These are phyloP conservation scores for Russula ochroleuca DNA, from an alignment of 768 basidiomycete genomes.

Conservation along the genomic window DNA sequence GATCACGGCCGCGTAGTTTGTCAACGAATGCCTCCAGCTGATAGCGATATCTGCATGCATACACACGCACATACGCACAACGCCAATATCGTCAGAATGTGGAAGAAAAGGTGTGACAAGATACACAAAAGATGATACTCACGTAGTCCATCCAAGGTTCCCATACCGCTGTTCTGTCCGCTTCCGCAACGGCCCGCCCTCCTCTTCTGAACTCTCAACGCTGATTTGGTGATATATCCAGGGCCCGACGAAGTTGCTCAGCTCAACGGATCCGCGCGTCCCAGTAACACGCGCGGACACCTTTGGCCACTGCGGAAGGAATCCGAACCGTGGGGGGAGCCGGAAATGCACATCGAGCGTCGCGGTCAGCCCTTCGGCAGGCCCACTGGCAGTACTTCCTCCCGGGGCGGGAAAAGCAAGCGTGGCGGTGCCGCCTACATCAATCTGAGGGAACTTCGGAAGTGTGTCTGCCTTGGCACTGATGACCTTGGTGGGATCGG, in stretches of 20 bases:
- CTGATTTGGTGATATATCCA: constrained; percentile 46
- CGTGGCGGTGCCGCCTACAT: constrained; percentile 30
- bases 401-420: constrained; percentile 29
- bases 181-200: constrained; percentile 30
- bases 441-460: constrained; percentile 26
- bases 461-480: constrained; percentile 18
- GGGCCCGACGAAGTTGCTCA: constrained; percentile 43
- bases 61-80: too few species aligned
- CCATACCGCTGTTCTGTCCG: constrained; percentile 47
- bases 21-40: constrained; percentile 57
- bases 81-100: not conserved
- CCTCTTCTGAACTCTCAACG: constrained; percentile 31
- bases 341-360: constrained; percentile 19
- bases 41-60: constrained; percentile 41
- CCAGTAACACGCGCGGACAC: constrained; percentile 33
- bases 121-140: not conserved
- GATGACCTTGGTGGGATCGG: constrained; percentile 22
- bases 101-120: not conserved
- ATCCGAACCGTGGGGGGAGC: constrained; percentile 26
- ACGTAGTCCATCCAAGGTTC: constrained; percentile 47
- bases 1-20: constrained; percentile 41
- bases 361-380: constrained; percentile 20
- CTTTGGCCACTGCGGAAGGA: constrained; percentile 31
- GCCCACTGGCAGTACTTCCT: not conserved
- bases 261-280: constrained; percentile 38